Conservation (phyloP, 164 flowering plant genomes). For the Piper longum region DNA sequence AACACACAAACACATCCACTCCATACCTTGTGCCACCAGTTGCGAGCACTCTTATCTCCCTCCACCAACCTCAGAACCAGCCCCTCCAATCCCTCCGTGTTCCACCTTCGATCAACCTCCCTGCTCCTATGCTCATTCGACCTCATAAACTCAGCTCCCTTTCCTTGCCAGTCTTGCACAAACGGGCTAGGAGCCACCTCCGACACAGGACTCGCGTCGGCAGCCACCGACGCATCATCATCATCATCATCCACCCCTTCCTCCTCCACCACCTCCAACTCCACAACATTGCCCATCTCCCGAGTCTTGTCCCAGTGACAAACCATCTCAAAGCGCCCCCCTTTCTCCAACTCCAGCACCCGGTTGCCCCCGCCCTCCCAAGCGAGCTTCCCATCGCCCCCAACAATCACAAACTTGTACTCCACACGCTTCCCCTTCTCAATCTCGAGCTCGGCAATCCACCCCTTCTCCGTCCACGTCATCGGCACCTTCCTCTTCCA, state of each 20-base stretch:
- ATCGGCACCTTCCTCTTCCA: slow-evolving; percentile 63
- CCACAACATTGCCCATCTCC: slow-evolving; percentile 33
- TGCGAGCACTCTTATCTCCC: slow-evolving; percentile 59
- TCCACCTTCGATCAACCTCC: slow-evolving; percentile 48
- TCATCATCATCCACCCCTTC: slow-evolving; percentile 6
- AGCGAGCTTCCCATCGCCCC: slow-evolving; percentile 24
- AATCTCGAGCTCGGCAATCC: slow-evolving; percentile 52
- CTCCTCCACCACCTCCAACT: slow-evolving; percentile 11
- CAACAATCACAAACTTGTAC: slow-evolving; percentile 58
- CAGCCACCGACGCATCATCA: slow-evolving; percentile 17
- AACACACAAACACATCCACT: background rate
- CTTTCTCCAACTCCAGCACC: slow-evolving; percentile 34
- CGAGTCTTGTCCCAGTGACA: slow-evolving; percentile 59
- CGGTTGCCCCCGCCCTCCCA: slow-evolving; percentile 83
- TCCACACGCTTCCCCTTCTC: slow-evolving; percentile 39
- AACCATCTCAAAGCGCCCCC: slow-evolving; percentile 40
- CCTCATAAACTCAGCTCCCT: slow-evolving; percentile 50
- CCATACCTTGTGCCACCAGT: slow-evolving; percentile 91
- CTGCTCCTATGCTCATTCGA: slow-evolving; percentile 65
- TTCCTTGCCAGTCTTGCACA: slow-evolving; percentile 91
- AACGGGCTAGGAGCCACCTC: slow-evolving; percentile 42
- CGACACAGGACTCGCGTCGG: slow-evolving; percentile 3
- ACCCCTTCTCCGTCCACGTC: slow-evolving; percentile 73
- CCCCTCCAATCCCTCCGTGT: slow-evolving; percentile 72
- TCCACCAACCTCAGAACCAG: slow-evolving; percentile 58